phyloP scores from a whole-genome alignment of 345 rosid genomes.

The Carallia brachiata region DNA sequence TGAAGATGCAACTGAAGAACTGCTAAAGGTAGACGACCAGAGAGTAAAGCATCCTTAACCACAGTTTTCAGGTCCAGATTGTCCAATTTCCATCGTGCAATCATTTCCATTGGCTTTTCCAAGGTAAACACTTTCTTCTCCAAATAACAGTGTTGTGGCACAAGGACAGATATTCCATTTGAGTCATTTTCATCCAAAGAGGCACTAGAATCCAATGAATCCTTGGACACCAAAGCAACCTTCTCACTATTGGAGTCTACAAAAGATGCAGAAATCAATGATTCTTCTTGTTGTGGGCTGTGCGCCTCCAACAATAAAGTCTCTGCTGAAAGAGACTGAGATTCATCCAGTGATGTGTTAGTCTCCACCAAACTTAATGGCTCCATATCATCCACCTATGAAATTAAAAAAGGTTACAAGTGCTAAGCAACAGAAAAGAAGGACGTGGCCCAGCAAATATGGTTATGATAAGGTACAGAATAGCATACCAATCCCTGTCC shows the following conservation, averaged over 20 bases:
- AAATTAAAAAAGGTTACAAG: constrained; percentile 11
- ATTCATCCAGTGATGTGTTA: constrained; percentile 43
- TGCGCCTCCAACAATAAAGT: constrained; percentile 35
- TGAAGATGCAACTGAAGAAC: constrained; percentile 96
- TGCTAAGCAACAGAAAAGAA: constrained; percentile 13
- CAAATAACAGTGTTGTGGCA: constrained; percentile 42
- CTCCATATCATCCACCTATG: constrained; percentile 54
- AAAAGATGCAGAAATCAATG: constrained; percentile 27
- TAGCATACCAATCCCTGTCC: constrained; percentile 61
- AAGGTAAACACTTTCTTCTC: constrained; percentile 60
- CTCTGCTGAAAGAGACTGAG: constrained; percentile 51
- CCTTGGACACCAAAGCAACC: constrained; percentile 57
- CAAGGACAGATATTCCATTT: constrained; percentile 48
- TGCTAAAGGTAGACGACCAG: constrained; percentile 96
- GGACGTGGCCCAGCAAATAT: constrained; percentile 6
- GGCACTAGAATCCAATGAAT: constrained; percentile 37
- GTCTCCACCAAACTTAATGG: constrained; percentile 42
- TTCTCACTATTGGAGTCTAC: constrained; percentile 31
- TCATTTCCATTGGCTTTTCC: constrained; percentile 96
- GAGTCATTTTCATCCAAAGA: constrained; percentile 40
- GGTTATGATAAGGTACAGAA: constrained; percentile 11
- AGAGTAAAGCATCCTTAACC: constrained; percentile 87
- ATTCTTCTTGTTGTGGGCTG: constrained; percentile 34
- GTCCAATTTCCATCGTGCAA: constrained; percentile 88
- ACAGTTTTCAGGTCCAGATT: constrained; percentile 83